Conservation (phyloP, 2,329 filamentous ascomycete genomes). For the Pseudocercospora fijiensis region DNA sequence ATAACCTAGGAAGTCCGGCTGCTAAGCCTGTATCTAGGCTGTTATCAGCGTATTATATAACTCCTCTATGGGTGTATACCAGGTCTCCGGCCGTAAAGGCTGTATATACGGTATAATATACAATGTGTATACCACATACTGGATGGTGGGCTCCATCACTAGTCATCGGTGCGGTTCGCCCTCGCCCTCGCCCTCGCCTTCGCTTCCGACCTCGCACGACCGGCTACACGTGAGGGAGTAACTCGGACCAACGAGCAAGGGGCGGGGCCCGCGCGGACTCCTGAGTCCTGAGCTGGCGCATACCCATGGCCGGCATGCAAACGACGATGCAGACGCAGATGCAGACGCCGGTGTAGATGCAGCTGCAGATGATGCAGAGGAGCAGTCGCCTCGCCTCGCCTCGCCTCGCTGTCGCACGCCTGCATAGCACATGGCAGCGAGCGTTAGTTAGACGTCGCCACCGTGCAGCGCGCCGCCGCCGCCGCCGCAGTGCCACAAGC, state of each 20-base stretch:
- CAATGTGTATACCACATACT: too few relatives aligned
- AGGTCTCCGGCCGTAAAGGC: too few relatives aligned
- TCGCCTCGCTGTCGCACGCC: not conserved
- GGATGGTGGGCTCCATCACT: too few relatives aligned
- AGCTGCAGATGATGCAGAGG: not conserved
- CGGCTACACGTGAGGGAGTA: not conserved
- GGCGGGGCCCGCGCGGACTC: too few relatives aligned
- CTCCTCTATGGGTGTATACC: too few relatives aligned
- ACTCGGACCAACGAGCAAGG: too few relatives aligned
- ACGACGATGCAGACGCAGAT: not conserved
- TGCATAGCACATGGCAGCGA: not conserved
- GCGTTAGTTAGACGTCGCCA: not conserved
- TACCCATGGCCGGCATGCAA: not conserved
- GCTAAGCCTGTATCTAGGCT: too few relatives aligned
- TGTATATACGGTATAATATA: too few relatives aligned
- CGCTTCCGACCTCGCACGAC: too few relatives aligned
- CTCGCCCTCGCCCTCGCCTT: not conserved
- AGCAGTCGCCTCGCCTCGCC: not conserved
- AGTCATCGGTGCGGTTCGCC: not conserved
- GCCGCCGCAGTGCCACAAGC: not conserved
- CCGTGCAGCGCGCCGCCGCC: not conserved
- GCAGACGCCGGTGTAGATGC: not conserved
- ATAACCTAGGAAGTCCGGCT: too few relatives aligned
- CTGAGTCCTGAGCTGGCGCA: too few relatives aligned
- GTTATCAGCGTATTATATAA: too few relatives aligned